Base-by-base conservation (phyloP, 176 grass and related monocot genomes). In the Musa schizocarpa region DNA sequence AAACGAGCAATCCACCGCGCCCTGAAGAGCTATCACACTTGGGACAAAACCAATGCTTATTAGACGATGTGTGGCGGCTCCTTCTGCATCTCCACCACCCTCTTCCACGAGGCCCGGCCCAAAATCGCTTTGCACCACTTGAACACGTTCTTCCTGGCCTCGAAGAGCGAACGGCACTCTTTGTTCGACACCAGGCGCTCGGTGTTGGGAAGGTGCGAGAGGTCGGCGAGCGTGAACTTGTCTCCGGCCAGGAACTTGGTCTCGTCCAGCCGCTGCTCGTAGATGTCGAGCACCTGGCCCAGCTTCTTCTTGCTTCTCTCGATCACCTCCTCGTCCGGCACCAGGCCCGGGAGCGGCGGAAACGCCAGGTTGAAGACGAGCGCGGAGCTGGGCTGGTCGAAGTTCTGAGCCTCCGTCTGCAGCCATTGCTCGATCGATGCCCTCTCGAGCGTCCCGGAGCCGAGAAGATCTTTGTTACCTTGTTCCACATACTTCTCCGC, bases 351-450 rank as follows among this genome's bases (percentile, higher is more conserved):
- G 76, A 78, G 77, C 1, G 88, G 84, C 34, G 87, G 83, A 53
- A 92, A 92, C 13, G 93, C 93, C n/a, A 96, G 81, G 13, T 96
- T 87, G 80, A 96, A 96, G 21, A 90, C 90, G 0, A 96, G 83
- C 22, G 83, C 69, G 0, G 87, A 86, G 87, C 90, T 92, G 2
- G 89, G 90, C 0, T 74, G 81, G 22, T 87, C 85, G 21, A 96
- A 96, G 85, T 80, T 92, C 66, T 71, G 83, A 0, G 90, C 19
- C 55, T 93, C 94, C 1, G 88, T 75, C 22, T 93, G 88, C 0
- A 98, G 86, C 94, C 94, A 98, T 58, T 93, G 94, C n/a, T 98
- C 94, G 0, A 98, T 89, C 4, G 90, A 85, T 25, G 90, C 86
- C 2, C 81, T 85, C 81, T 97, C 94, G 14, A 98, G 86, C 14